phyloP scores from a whole-genome alignment of 768 basidiomycete species.

The Agrocybe pediades region DNA sequence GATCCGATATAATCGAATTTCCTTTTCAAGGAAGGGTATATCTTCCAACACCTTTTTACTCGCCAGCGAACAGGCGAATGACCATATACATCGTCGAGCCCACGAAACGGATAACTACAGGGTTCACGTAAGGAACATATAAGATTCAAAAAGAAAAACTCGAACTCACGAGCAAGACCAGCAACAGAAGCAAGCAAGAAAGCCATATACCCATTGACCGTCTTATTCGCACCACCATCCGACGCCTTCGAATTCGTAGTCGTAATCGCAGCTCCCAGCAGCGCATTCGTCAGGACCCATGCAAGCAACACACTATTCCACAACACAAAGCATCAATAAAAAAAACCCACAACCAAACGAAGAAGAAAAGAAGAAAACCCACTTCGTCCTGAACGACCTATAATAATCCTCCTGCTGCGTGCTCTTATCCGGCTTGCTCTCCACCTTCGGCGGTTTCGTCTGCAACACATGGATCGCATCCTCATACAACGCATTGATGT shows the following conservation, averaged over 20 bases:
- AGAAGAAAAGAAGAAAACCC: conserved; percentile 22
- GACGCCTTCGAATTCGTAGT: conserved; percentile 54
- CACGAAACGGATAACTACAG: conserved; percentile 77
- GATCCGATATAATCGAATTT: not conserved
- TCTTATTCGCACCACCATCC: conserved; percentile 42
- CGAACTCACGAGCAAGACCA: conserved; percentile 75
- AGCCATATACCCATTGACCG: conserved; percentile 86
- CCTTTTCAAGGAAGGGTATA: not conserved
- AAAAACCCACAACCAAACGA: conserved; percentile 5
- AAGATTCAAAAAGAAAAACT: conserved; percentile 1
- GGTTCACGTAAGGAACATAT: not conserved
- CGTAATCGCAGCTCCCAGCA: conserved; percentile 77
- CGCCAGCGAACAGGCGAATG: conserved; percentile 86
- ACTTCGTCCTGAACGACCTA: conserved; percentile 89
- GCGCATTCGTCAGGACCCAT: conserved; percentile 88
- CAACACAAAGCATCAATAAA: conserved; percentile 17
- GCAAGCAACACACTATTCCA: conserved; percentile 73
- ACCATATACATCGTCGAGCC: conserved; percentile 85
- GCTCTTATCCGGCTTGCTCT: conserved; percentile 57
- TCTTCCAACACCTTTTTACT: conserved; percentile 42
- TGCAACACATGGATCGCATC: conserved; percentile 84
- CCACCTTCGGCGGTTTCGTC: conserved; percentile 76
- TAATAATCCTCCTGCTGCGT: conserved; percentile 88
- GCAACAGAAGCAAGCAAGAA: conserved; percentile 89
- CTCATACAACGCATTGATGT: conserved; percentile 88